A percentile compares a stretch with the other conserved stretches of the same genome.
Evolutionary conservation across 192 early-diverging fungal species (phyloP).

Genomic region (Phycomyces blakesleeanus): DNA sequence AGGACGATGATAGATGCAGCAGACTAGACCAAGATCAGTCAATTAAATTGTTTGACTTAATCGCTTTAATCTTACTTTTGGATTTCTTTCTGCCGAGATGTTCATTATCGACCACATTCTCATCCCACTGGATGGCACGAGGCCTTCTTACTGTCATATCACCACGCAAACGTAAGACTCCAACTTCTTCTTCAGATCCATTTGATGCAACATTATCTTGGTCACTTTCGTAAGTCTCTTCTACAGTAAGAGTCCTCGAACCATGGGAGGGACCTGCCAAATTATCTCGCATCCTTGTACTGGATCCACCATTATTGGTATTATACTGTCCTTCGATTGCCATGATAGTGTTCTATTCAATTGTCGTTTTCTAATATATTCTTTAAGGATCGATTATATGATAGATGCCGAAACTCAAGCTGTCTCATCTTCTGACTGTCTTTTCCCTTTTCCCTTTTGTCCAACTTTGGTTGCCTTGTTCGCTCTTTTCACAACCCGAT

Average conservation of each 20-base stretch:
- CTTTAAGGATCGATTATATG: not conserved
- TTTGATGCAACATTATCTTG: not conserved
- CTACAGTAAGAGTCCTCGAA: slow-evolving; percentile 19
- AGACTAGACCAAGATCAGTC: slow-evolving; percentile 43
- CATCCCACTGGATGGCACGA: slow-evolving; percentile 59
- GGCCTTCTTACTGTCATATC: slow-evolving; percentile 36
- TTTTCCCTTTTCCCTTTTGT: not conserved
- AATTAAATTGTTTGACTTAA: not conserved
- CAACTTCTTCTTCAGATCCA: slow-evolving; percentile 13
- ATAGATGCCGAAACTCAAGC: not conserved
- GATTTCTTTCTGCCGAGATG: slow-evolving; percentile 65
- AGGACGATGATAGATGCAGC: slow-evolving; percentile 70
- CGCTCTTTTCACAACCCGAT: not conserved
- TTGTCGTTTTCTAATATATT: no score
- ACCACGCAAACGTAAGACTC: slow-evolving; percentile 50
- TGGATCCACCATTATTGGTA: not conserved
- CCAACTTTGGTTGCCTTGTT: not conserved
- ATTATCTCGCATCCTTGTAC: slow-evolving; percentile 11
- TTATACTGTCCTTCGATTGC: not conserved
- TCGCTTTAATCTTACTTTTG: slow-evolving; percentile 48
- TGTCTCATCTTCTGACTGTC: not conserved
- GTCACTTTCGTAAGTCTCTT: slow-evolving; percentile 4
- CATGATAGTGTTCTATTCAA: no score
- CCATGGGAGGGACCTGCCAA: slow-evolving; percentile 13
- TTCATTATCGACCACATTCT: slow-evolving; percentile 65